phyloP scores from a whole-genome alignment of 73 alveolate genomes.

The Stentor roeselii region DNA sequence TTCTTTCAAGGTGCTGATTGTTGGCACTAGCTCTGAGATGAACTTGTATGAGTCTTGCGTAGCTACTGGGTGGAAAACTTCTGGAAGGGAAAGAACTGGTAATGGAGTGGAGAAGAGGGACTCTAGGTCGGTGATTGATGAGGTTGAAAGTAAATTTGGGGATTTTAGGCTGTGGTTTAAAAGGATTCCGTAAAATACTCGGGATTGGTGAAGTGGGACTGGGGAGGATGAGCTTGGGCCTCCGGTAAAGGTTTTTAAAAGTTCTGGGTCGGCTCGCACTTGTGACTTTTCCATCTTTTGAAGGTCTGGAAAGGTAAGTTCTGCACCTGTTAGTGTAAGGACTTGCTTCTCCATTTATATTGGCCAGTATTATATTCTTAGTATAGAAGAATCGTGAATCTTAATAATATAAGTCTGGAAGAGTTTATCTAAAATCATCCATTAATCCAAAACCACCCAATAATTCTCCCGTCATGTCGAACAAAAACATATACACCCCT shows the following conservation, averaged over 20 bases:
- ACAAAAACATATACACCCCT: background rate
- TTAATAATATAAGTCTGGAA: background rate
- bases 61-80: too few relatives aligned
- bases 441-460: background rate
- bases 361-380: background rate
- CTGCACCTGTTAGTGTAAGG: background rate
- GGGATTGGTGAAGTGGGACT: background rate
- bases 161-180: background rate
- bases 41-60: background rate
- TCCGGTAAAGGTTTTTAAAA: background rate
- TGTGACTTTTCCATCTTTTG: background rate
- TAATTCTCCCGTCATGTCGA: background rate
- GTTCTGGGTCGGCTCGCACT: background rate
- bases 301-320: background rate
- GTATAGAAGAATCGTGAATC: too few relatives aligned
- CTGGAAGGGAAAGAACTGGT: background rate
- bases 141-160: too few relatives aligned
- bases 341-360: background rate
- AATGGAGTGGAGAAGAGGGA: background rate
- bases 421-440: too few relatives aligned
- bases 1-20: too few relatives aligned
- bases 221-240: background rate
- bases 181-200: background rate
- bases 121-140: too few relatives aligned
- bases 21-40: background rate